These are phyloP conservation scores for Rosa rugosa DNA, from an alignment of 306 rosid species.

Conservation along the genomic window DNA sequence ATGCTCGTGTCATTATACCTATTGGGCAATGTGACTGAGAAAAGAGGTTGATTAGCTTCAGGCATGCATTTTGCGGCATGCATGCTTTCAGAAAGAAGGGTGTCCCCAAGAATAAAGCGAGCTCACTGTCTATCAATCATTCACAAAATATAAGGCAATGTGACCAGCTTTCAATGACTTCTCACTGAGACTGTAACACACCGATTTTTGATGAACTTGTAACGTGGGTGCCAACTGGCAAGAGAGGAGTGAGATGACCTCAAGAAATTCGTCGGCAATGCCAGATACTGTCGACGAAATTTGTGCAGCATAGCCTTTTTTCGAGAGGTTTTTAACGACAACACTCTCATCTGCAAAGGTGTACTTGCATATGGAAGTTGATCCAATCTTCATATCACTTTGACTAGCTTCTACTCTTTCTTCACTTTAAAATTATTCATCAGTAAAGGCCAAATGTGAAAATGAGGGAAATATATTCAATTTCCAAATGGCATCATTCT, in stretches of 20 bases:
- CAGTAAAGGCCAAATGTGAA: too few relatives aligned
- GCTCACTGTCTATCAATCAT: conserved; percentile 12
- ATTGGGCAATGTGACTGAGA: not conserved
- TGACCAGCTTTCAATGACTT: not conserved
- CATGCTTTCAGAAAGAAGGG: conserved; percentile 28
- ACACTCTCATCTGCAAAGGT: too few relatives aligned
- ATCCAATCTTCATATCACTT: too few relatives aligned
- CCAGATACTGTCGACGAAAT: too few relatives aligned
- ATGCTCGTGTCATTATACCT: conserved; percentile 29
- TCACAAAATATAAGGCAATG: not conserved
- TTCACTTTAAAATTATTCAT: too few relatives aligned
- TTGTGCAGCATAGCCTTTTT: too few relatives aligned
- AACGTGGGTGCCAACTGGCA: not conserved
- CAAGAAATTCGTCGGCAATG: not conserved
- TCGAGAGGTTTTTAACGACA: too few relatives aligned
- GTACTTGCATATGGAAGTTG: too few relatives aligned
- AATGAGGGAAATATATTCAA: too few relatives aligned
- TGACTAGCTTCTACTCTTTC: too few relatives aligned
- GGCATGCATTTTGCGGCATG: conserved; percentile 39
- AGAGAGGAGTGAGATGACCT: not conserved
- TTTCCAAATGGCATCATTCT: too few relatives aligned
- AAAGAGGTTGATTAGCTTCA: conserved; percentile 17
- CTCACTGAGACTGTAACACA: not conserved
- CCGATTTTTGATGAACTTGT: not conserved
- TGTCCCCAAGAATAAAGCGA: conserved; percentile 19